Base-by-base conservation (phyloP, 345 rosid species). In the Lepidium didymum region DNA sequence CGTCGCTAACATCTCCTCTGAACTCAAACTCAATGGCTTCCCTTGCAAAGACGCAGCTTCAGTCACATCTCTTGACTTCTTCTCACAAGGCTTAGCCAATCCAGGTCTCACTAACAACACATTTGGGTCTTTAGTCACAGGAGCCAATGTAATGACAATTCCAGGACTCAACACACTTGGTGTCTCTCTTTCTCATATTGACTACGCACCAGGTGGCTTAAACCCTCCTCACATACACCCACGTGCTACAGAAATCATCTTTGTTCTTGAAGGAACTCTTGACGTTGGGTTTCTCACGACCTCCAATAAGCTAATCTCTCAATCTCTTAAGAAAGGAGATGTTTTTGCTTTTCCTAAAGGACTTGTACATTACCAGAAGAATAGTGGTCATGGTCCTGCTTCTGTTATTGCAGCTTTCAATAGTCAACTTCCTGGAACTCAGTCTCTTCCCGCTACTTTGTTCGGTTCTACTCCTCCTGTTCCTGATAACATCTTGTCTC, bases 191-290 rank as follows among this genome's bases (percentile, higher is more conserved):
- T 34, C 83, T 21, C 90, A 87, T 56, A 81, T 85, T 34, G 90
- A 85, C 71, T 85, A 79, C 52, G 84, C 83, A 47, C 81, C 84
- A 0, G 81, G 79, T 0, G 90, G 87, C 15, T 58, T 83, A 11
- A 85, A 86, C 81, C 90, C 90, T 4, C 90, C 90, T 8, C 90
- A 86, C 81, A 83, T 80, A 5, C 91, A 86, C 71, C 90, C 90
- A 0, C 76, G 90, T 0, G 90, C 86, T 54, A 68, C 86, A 3
- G 90, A 85, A 74, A 1, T 83, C 2, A 54, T 83, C 23, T 83
- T 67, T 53, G 80, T 83, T 35, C 86, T 85, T 34, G 78, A 83
- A 61, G 90, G 90, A 6, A 68, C 60, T 10, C 56, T 85, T 5
- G 81, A 74, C 4, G 90, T 83, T 2, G 90, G 90, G 13, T 85